phyloP scores from a whole-genome alignment of 768 basidiomycete species.

The Flagelloscypha sp. region DNA sequence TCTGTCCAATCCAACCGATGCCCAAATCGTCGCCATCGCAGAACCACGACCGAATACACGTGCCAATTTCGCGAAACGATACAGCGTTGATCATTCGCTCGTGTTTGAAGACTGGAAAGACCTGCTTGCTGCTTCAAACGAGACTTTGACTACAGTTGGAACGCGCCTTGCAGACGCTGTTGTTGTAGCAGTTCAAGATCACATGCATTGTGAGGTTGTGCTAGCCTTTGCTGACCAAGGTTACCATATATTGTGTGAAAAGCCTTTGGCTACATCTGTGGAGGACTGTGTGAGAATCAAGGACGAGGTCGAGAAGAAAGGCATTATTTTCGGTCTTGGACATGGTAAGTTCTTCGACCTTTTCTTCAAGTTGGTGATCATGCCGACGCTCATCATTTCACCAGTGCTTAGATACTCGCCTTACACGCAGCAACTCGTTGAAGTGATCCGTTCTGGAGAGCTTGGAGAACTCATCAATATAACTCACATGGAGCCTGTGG shows the following conservation, averaged over 20 bases:
- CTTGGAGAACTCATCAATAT: slow-evolving; percentile 77
- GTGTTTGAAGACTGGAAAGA: slow-evolving; percentile 69
- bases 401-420: slow-evolving; percentile 84
- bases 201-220: slow-evolving; percentile 68
- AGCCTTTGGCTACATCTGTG: slow-evolving; percentile 78
- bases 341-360: slow-evolving; percentile 61
- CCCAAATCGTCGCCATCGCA: slow-evolving; percentile 78
- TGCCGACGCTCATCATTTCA: background rate
- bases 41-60: slow-evolving; percentile 71
- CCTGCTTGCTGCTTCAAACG: slow-evolving; percentile 57
- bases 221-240: slow-evolving; percentile 71
- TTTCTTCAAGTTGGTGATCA: background rate
- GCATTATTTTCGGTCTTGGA: slow-evolving; percentile 77
- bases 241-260: slow-evolving; percentile 88
- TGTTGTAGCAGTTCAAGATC: slow-evolving; percentile 73
- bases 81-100: slow-evolving; percentile 58
- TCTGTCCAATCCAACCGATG: slow-evolving; percentile 45
- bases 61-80: slow-evolving; percentile 42
- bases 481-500: slow-evolving; percentile 80
- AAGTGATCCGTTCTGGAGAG: slow-evolving; percentile 58
- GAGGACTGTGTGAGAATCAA: slow-evolving; percentile 73
- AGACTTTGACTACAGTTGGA: no score
- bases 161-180: slow-evolving; percentile 77
- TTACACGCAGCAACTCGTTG: slow-evolving; percentile 62
- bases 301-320: slow-evolving; percentile 55